Evolutionary conservation across 1,139 yeast species (phyloP).

Genomic region (Spathaspora sp.): DNA sequence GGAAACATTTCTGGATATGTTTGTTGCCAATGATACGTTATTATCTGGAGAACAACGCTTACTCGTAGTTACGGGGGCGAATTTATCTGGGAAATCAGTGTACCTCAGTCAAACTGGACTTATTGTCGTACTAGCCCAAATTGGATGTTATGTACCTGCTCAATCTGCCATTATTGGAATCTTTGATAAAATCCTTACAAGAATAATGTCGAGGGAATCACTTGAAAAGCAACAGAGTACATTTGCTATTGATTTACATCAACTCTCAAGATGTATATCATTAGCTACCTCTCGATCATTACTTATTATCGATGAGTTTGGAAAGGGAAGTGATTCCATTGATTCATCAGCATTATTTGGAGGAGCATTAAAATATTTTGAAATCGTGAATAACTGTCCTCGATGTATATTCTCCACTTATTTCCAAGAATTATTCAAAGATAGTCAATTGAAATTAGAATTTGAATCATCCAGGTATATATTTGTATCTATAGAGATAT

Average conservation of each 20-base stretch:
- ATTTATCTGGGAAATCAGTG: conserved; percentile 53
- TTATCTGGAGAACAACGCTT: conserved; percentile 14
- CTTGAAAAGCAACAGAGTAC: conserved; percentile 42
- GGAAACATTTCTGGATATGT: conserved; percentile 32
- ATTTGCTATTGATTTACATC: conserved; percentile 45
- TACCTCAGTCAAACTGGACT: conserved; percentile 44
- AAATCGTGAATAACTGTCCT: conserved; percentile 20
- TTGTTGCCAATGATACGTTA: conserved; percentile 34
- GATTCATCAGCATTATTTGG: conserved; percentile 49
- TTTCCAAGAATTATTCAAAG: conserved; percentile 38
- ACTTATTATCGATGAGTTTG: conserved; percentile 50
- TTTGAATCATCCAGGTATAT: conserved; percentile 5
- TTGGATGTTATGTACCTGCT: conserved; percentile 52
- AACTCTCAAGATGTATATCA: conserved; percentile 39
- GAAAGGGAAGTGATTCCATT: conserved; percentile 47
- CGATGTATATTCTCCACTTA: conserved; percentile 42
- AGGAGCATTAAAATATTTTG: conserved; percentile 27
- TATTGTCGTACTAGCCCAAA: conserved; percentile 43
- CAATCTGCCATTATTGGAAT: conserved; percentile 38
- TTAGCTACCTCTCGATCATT: conserved; percentile 35
- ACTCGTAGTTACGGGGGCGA: conserved; percentile 48
- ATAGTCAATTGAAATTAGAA: conserved; percentile 5
- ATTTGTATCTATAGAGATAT: conserved; percentile 21
- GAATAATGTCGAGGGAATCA: conserved; percentile 43
- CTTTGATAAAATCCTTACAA: conserved; percentile 42